Base-by-base conservation (phyloP, 495 filamentous ascomycete species). In the Chaetomidium leptoderma region DNA sequence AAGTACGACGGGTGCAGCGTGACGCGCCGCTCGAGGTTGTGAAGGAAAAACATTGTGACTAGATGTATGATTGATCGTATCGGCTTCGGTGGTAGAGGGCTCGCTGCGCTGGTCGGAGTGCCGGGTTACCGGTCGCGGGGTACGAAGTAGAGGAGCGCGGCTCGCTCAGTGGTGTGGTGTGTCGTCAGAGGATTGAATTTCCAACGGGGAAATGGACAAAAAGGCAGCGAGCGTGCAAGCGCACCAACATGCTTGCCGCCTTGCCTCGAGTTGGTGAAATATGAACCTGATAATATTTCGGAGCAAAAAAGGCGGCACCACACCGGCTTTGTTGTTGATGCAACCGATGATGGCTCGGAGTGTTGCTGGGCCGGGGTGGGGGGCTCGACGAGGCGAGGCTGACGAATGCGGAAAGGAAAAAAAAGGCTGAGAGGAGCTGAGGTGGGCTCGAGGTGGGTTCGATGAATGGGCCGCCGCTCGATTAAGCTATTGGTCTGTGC, bases 1-100 rank as follows among this genome's bases (percentile, higher is more conserved):
- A 98, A 97, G 75, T 91, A 97, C 26, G 93, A 97, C 32, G 93
- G 93, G 70, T 98, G 95, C 63, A 98, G 82, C 50, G 89, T 88
- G 61, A 98, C 92, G 62, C 86, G 82, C 65, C 91, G 90, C 75
- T 95, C 90, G 69, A 97, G 86, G 61, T 95, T 89, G 73, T 95
- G 87, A 66, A 98, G 87, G 78, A 98, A 98, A 72, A 97, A 98
- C 93, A 97, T 98, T 44, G 46, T 45, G 39, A 7, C 29, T 10
- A 29, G 1, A 24, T 0, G 32, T 16, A 24, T 23, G 7, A 19
- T n/a, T 11, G 32, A 4, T 16, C 3, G n/a, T 14, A 14, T 19
- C 27, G 17, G 9, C n/a, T 3, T 21, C 8, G 29, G 0, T 13
- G n/a, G 3, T 14, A 11, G 6, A n/a, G 26, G 9, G 7, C 27